phyloP scores from a whole-genome alignment of 768 basidiomycete species.

The Suillus paluster region DNA sequence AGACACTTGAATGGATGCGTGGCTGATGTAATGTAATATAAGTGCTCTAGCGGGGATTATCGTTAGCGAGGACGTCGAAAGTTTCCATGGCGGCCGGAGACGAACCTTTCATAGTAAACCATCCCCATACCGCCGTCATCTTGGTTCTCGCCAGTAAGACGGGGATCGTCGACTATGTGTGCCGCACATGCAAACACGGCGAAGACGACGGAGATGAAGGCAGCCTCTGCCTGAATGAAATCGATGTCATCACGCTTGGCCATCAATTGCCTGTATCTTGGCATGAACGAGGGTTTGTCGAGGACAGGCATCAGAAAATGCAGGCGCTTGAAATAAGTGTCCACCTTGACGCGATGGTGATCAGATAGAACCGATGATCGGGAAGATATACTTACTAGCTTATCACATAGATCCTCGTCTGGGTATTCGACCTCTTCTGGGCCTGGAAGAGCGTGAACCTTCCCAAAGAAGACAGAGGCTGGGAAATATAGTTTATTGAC shows the following conservation, averaged over 20 bases:
- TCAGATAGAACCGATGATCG: slow-evolving; percentile 21
- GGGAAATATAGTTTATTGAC: slow-evolving; percentile 89
- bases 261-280: slow-evolving; percentile 75
- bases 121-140: slow-evolving; percentile 89
- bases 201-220: slow-evolving; percentile 83
- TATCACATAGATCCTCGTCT: slow-evolving; percentile 83
- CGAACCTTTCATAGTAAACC: slow-evolving; percentile 87
- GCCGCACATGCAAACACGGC: slow-evolving; percentile 92
- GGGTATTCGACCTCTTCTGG: slow-evolving; percentile 90
- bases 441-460: slow-evolving; percentile 78
- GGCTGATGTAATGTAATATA: slow-evolving; percentile 90
- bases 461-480: slow-evolving; percentile 85
- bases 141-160: slow-evolving; percentile 58
- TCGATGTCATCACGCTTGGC: slow-evolving; percentile 58
- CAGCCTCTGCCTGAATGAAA: slow-evolving; percentile 62
- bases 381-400: slow-evolving; percentile 60
- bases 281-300: slow-evolving; percentile 83
- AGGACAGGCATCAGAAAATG: slow-evolving; percentile 90
- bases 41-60: slow-evolving; percentile 60
- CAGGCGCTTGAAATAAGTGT: slow-evolving; percentile 85
- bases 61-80: slow-evolving; percentile 9
- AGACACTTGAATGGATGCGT: slow-evolving; percentile 79
- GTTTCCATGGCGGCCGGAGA: slow-evolving; percentile 11
- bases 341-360: slow-evolving; percentile 55
- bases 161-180: slow-evolving; percentile 74